Percentiles rank a stretch among this genome's conserved stretches.
Evolutionary conservation across 169 alveolate genomes (phyloP).

Genomic region (Ichthyophthirius multifiliis): DNA sequence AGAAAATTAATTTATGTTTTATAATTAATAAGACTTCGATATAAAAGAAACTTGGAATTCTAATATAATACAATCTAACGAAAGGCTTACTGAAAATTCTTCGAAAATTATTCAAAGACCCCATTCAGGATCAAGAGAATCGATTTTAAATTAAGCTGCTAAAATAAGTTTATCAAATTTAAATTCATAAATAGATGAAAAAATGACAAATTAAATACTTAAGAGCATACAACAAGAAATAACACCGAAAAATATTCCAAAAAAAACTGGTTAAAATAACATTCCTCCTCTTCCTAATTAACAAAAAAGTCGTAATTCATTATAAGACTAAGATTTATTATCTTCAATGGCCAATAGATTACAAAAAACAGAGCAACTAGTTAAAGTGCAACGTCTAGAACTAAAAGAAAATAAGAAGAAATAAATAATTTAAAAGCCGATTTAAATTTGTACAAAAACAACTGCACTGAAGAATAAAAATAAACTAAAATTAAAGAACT

Average conservation of each 20-base stretch:
- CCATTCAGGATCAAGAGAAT: background rate
- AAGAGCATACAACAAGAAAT: background rate
- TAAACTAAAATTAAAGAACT: slow-evolving; percentile 13
- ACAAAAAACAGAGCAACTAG: slow-evolving; percentile 16
- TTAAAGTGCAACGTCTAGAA: slow-evolving; percentile 24
- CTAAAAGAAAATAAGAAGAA: slow-evolving; percentile 21
- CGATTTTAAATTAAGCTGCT: background rate
- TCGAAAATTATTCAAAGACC: background rate
- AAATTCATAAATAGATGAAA: background rate
- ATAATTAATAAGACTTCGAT: background rate
- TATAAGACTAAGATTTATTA: background rate
- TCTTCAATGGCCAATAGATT: slow-evolving; percentile 22
- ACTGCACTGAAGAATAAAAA: background rate
- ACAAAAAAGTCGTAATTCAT: background rate
- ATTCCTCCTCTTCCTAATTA: background rate
- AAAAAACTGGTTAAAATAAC: background rate
- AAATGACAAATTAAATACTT: background rate
- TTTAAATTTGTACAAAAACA: background rate
- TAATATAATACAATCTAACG: background rate
- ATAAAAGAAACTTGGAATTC: slow-evolving; percentile 4
- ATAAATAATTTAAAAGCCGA: slow-evolving; percentile 21
- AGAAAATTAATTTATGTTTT: too few species aligned
- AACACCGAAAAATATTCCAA: background rate
- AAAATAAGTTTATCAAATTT: background rate
- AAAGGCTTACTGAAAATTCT: background rate